Evolutionary conservation across 2,329 filamentous ascomycete species (phyloP).

Genomic region (Tolypocladium nubicola): DNA sequence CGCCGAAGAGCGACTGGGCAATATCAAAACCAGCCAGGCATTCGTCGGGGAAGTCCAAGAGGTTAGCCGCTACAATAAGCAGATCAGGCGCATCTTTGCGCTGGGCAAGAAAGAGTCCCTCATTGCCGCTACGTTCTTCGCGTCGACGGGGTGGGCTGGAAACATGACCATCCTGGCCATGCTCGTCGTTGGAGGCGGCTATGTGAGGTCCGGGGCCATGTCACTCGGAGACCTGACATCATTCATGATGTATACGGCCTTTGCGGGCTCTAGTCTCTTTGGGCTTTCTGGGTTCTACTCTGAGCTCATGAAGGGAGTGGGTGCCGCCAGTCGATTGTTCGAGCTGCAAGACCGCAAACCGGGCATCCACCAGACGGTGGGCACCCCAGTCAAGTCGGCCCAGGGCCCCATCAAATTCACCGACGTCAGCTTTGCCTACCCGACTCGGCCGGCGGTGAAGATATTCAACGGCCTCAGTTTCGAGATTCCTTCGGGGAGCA

Average conservation of each 20-base stretch:
- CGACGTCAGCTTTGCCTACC: conserved; percentile 81
- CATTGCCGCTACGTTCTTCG: conserved; percentile 85
- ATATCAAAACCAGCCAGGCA: conserved; percentile 91
- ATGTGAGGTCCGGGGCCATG: conserved; percentile 79
- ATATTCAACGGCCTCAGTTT: conserved; percentile 90
- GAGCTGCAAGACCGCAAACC: conserved; percentile 88
- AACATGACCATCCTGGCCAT: conserved; percentile 94
- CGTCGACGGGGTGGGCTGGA: conserved; percentile 76
- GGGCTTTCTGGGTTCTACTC: conserved; percentile 94
- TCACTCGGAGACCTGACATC: conserved; percentile 87
- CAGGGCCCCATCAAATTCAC: conserved; percentile 83
- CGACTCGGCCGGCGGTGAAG: conserved; percentile 78
- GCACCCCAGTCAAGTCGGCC: conserved; percentile 67
- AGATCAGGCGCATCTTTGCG: conserved; percentile 84
- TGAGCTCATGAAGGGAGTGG: conserved; percentile 97
- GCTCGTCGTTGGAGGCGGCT: conserved; percentile 79
- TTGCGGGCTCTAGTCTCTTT: conserved; percentile 75
- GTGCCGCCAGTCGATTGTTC: conserved; percentile 90
- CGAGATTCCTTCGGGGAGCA: conserved; percentile 83
- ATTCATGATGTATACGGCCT: conserved; percentile 98
- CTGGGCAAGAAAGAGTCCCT: conserved; percentile 80
- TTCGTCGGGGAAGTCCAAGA: conserved; percentile 92
- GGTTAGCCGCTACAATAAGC: conserved; percentile 80
- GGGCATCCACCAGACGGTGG: conserved; percentile 78
- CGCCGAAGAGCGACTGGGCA: conserved; percentile 93